Evolutionary conservation across 1,284 basidiomycete species (phyloP).

Genomic region (Schizopora paradoxa): DNA sequence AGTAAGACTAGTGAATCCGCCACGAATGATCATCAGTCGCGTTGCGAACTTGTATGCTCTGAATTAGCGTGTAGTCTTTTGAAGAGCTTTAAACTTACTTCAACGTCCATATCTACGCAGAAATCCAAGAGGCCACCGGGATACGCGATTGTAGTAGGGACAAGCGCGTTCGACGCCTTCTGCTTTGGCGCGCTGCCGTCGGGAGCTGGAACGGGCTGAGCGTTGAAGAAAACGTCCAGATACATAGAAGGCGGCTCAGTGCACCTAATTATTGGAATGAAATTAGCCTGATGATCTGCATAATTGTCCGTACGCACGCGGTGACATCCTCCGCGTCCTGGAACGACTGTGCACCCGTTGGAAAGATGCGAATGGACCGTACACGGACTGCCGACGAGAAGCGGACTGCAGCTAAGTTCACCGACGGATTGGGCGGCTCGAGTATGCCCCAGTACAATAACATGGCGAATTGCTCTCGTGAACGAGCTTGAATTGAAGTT

Average conservation of each 20-base stretch:
- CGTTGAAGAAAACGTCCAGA: constrained; percentile 70
- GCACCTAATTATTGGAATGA: constrained; percentile 35
- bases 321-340: constrained; percentile 47
- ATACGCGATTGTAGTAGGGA: constrained; percentile 68
- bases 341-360: constrained; percentile 57
- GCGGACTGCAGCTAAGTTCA: constrained; percentile 57
- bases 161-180: constrained; percentile 59
- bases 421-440: constrained; percentile 47
- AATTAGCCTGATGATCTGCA: neutral
- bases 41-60: constrained; percentile 56
- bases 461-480: too few species aligned
- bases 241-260: constrained; percentile 66
- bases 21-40: constrained; percentile 73
- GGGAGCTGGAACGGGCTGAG: constrained; percentile 36
- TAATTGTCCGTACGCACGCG: constrained; percentile 44
- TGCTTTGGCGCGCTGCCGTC: constrained; percentile 35
- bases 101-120: constrained; percentile 59
- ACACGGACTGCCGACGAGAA: constrained; percentile 59
- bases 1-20: constrained; percentile 59
- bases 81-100: constrained; percentile 36
- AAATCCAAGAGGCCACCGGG: constrained; percentile 64
- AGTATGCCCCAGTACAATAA: constrained; percentile 68
- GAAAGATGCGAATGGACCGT: constrained; percentile 58
- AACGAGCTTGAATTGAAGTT: neutral
- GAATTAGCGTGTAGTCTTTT: constrained; percentile 1